Conservation (phyloP, 805 yeast genomes). For the Tetrapisispora nanseiensis region DNA sequence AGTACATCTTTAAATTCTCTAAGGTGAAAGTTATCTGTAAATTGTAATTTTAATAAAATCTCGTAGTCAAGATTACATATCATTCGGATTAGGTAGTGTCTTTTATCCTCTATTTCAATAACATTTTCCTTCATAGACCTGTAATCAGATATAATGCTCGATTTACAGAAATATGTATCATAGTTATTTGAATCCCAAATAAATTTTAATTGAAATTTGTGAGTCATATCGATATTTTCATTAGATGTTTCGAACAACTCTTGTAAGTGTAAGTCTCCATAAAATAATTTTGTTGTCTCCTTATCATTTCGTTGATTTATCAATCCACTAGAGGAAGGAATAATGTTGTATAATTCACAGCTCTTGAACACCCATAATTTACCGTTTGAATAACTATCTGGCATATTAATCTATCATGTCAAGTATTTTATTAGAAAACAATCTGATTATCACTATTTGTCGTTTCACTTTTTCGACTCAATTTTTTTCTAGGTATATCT, state of each 20-base stretch:
- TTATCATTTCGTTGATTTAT: slow-evolving; percentile 5
- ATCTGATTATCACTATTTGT: neutral
- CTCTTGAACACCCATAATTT: slow-evolving; percentile 7
- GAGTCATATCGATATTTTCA: slow-evolving; percentile 7
- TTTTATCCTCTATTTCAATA: slow-evolving; percentile 2
- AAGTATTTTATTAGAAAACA: neutral
- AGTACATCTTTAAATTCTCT: slow-evolving; percentile 17
- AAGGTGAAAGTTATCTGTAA: slow-evolving; percentile 11
- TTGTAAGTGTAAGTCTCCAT: slow-evolving; percentile 14
- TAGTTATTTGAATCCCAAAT: neutral
- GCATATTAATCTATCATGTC: neutral
- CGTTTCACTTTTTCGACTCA: too few species aligned
- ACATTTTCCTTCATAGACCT: slow-evolving; percentile 12
- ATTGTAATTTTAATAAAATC: slow-evolving; percentile 16
- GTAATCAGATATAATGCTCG: slow-evolving; percentile 13
- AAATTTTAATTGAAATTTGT: slow-evolving; percentile 15
- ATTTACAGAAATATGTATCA: slow-evolving; percentile 6
- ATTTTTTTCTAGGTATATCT: too few species aligned
- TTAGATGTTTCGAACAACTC: slow-evolving; percentile 9
- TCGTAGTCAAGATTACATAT: slow-evolving; percentile 9
- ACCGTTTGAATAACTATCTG: slow-evolving; percentile 1
- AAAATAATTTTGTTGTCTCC: slow-evolving; percentile 11
- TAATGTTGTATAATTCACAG: slow-evolving; percentile 13
- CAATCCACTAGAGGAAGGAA: slow-evolving; percentile 12
- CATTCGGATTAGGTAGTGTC: slow-evolving; percentile 13